Evolutionary conservation across 176 grass and related monocot genomes (phyloP).

Genomic region (Eragrostis nindensis): DNA sequence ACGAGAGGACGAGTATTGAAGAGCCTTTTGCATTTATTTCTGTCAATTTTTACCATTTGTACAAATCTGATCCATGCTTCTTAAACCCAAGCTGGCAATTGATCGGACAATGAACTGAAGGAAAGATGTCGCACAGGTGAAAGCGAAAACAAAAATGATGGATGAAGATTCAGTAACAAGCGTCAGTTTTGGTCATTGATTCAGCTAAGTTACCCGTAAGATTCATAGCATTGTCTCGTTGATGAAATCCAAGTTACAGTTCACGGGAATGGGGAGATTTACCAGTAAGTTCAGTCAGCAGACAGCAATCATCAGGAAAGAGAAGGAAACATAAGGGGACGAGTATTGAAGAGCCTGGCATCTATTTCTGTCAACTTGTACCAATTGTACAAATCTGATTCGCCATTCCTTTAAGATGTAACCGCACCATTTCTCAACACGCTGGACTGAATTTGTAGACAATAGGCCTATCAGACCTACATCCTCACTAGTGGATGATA

Average conservation of each 20-base stretch:
- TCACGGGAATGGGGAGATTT: too few species aligned
- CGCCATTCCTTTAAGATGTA: background rate
- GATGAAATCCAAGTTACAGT: background rate
- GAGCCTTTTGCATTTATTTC: background rate
- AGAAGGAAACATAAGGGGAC: background rate
- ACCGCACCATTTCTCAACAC: constrained; percentile 3
- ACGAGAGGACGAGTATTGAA: constrained; percentile 13
- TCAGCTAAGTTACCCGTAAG: too few species aligned
- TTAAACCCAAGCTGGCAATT: too few species aligned
- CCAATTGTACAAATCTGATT: background rate
- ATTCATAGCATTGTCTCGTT: background rate
- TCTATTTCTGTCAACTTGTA: background rate
- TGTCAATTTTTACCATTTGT: background rate
- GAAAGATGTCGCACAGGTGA: too few species aligned
- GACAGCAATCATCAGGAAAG: too few species aligned
- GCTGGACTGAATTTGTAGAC: constrained; percentile 7
- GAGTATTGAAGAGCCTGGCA: constrained; percentile 15
- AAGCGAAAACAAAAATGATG: too few species aligned
- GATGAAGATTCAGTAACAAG: too few species aligned
- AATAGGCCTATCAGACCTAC: constrained; percentile 9
- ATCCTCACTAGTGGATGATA: background rate
- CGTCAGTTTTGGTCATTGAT: too few species aligned
- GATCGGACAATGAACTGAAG: too few species aligned
- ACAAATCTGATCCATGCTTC: background rate
- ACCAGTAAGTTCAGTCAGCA: too few species aligned